phyloP scores from a whole-genome alignment of 2,329 filamentous ascomycete species.

The Penicillium sp. region DNA sequence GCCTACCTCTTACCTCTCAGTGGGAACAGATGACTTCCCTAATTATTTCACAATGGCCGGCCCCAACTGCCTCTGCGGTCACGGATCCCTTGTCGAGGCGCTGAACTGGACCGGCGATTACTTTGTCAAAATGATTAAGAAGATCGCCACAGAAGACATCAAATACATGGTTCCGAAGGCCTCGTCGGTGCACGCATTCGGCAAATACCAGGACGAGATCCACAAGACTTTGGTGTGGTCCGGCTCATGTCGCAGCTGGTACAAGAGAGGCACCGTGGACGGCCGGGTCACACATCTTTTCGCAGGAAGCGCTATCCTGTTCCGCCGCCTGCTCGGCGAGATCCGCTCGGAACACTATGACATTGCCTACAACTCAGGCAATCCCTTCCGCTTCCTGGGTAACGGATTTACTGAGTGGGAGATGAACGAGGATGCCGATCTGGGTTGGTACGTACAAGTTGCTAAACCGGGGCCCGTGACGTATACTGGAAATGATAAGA shows the following conservation, averaged over 20 bases:
- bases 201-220: constrained; percentile 47
- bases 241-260: constrained; percentile 51
- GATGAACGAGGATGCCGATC: constrained; percentile 14
- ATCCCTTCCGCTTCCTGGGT: constrained; percentile 5
- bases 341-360: constrained; percentile 51
- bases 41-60: constrained; percentile 35
- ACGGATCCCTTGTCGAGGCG: constrained; percentile 24
- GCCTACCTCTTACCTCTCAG: constrained; percentile 27
- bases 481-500: not conserved
- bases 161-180: constrained; percentile 37
- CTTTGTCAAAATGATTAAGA: constrained; percentile 30
- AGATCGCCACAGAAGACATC: constrained; percentile 31
- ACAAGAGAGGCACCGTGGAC: constrained; percentile 45
- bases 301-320: constrained; percentile 42
- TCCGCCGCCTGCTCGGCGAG: constrained; percentile 15
- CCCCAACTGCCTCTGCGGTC: constrained; percentile 28
- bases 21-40: constrained; percentile 23
- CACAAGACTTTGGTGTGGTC: constrained; percentile 38
- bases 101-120: constrained; percentile 28
- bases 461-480: not conserved
- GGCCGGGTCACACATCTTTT: constrained; percentile 48
- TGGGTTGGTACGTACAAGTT: constrained; percentile 4
- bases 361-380: constrained; percentile 36
- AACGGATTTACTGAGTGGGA: constrained; percentile 10
- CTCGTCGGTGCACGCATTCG: constrained; percentile 43